A percentile compares a stretch with the other conserved stretches of the same genome.
These are phyloP conservation scores for Sphagnum tenellum DNA, from an alignment of 225 moss, liverwort and hornwort genomes.

Conservation along the genomic window DNA sequence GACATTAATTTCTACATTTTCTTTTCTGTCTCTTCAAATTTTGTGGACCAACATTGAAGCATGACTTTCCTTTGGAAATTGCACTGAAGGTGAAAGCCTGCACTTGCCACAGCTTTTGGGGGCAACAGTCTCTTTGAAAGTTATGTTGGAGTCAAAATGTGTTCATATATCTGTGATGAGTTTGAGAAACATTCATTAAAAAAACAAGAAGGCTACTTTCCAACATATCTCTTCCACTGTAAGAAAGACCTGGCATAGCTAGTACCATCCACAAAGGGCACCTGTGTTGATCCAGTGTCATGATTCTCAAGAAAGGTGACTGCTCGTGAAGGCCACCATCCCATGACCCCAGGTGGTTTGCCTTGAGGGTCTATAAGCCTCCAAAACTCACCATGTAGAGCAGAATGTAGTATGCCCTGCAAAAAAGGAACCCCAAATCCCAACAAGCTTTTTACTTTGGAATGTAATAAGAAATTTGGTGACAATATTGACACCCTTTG, in stretches of 20 bases:
- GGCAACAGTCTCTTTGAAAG: no score
- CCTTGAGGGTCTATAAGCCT: background rate
- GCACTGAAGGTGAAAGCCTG: no score
- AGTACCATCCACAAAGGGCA: slow-evolving; percentile 5
- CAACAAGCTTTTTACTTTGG: slow-evolving; percentile 10
- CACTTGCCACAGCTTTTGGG: no score
- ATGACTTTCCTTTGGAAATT: background rate
- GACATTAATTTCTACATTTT: background rate
- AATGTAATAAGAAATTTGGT: no score
- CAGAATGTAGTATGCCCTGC: slow-evolving; percentile 62
- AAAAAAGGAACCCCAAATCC: slow-evolving; percentile 2
- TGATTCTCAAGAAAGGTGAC: slow-evolving; percentile 51
- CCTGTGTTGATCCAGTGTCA: slow-evolving; percentile 60
- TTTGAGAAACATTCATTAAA: no score
- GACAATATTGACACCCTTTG: no score
- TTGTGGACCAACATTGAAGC: background rate
- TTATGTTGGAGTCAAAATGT: no score
- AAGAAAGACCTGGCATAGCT: no score
- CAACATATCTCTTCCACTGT: no score
- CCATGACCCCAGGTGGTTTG: slow-evolving; percentile 8
- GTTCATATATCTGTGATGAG: no score
- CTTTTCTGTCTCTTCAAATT: background rate
- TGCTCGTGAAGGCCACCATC: slow-evolving; percentile 36
- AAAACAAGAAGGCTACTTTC: no score
- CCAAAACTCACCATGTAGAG: slow-evolving; percentile 4